Evolutionary conservation across 306 rosid genomes (phyloP).

Genomic region (Vachellia pachyceras): DNA sequence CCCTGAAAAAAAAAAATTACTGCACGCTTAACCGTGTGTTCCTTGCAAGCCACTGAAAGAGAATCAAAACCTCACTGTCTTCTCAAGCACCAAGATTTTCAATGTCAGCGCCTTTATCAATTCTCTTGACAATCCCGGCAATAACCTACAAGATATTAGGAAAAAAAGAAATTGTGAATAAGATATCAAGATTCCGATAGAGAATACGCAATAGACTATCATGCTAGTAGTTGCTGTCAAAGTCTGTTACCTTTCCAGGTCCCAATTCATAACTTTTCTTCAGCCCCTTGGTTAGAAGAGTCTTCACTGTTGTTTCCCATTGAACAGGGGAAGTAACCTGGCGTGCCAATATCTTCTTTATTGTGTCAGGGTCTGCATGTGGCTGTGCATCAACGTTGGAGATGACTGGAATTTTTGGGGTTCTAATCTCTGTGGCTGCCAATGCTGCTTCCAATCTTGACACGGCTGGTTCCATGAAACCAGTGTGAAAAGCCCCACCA

Average conservation of each 20-base stretch:
- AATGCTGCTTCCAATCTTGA: conserved; percentile 95
- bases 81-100: conserved; percentile 79
- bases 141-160: conserved; percentile 65
- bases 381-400: conserved; percentile 93
- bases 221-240: neutral
- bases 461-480: conserved; percentile 96
- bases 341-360: conserved; percentile 82
- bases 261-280: conserved; percentile 92
- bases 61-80: conserved; percentile 25
- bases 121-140: conserved; percentile 91
- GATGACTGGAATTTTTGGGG: conserved; percentile 93
- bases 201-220: neutral
- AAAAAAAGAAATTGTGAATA: neutral
- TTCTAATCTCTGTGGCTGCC: conserved; percentile 74
- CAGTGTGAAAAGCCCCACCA: conserved; percentile 97
- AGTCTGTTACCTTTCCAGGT: conserved; percentile 84
- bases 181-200: neutral
- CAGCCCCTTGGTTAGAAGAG: conserved; percentile 79
- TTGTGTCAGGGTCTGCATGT: conserved; percentile 83
- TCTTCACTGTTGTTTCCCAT: conserved; percentile 96
- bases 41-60: conserved; percentile 23
- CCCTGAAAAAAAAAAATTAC: neutral
- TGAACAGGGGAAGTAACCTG: conserved; percentile 99
- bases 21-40: neutral
- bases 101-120: conserved; percentile 75